Evolutionary conservation across 352 stramenopile species (phyloP).

Genomic region (Phytopythium helicoides): DNA sequence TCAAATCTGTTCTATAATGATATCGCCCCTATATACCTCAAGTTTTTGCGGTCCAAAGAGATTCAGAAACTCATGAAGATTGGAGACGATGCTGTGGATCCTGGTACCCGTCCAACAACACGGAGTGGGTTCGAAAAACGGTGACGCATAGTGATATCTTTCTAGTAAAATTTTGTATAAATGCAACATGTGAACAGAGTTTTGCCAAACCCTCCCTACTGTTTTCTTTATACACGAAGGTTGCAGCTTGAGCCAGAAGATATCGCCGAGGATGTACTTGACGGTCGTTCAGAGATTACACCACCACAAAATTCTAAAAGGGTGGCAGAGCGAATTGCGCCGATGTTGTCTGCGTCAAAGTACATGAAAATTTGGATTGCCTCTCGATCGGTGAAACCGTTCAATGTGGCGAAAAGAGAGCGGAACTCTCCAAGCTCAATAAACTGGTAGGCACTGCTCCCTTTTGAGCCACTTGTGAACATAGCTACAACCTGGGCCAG

Average conservation of each 20-base stretch:
- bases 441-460: conserved; percentile 12
- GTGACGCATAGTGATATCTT: not conserved
- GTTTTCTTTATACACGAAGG: conserved; percentile 2
- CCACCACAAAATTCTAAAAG: conserved; percentile 39
- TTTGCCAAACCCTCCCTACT: not conserved
- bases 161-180: not conserved
- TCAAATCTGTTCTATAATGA: conserved; percentile 70
- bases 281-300: not conserved
- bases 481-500: not conserved
- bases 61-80: conserved; percentile 53
- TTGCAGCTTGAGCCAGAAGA: not conserved
- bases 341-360: conserved; percentile 67
- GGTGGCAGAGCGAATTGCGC: conserved; percentile 37
- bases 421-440: conserved; percentile 56
- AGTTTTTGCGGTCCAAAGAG: conserved; percentile 71
- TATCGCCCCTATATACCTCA: conserved; percentile 68
- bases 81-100: not conserved
- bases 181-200: not conserved
- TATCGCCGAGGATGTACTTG: not conserved
- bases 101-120: not conserved
- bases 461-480: not conserved
- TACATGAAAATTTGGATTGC: conserved; percentile 80
- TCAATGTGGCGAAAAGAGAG: conserved; percentile 12
- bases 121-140: not conserved
- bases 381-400: conserved; percentile 40